A percentile compares a stretch with the other conserved stretches of the same genome.
Conservation (phyloP, 2,329 filamentous ascomycete species). For the Periglandula ipomoeae region DNA sequence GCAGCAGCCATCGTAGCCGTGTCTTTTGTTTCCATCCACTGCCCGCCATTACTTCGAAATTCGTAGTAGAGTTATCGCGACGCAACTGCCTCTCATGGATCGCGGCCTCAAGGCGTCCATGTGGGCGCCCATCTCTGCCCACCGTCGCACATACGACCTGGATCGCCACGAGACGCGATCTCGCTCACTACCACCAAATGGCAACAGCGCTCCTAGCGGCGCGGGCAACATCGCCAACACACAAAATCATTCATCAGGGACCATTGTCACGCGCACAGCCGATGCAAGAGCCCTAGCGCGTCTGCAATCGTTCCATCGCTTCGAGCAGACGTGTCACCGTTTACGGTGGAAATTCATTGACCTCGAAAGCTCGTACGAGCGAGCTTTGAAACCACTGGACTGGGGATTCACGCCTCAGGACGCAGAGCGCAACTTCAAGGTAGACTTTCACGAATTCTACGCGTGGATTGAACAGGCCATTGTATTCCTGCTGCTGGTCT, state of each 20-base stretch:
- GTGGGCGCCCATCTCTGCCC: conserved; percentile 5
- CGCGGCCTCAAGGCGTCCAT: conserved; percentile 8
- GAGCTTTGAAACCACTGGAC: conserved; percentile 32
- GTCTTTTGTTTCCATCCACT: neutral
- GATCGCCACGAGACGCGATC: neutral
- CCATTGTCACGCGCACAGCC: neutral
- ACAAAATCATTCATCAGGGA: neutral
- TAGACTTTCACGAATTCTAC: conserved; percentile 73
- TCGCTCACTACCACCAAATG: conserved; percentile 7
- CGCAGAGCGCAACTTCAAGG: conserved; percentile 63
- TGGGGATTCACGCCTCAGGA: conserved; percentile 29
- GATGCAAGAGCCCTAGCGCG: neutral
- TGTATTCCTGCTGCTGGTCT: conserved; percentile 56
- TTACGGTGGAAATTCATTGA: conserved; percentile 56
- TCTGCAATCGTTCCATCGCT: conserved; percentile 41
- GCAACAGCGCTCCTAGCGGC: too few relatives aligned
- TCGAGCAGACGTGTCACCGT: conserved; percentile 50
- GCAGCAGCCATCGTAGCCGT: neutral
- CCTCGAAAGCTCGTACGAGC: conserved; percentile 46
- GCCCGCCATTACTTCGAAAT: neutral
- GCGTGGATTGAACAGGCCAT: conserved; percentile 62
- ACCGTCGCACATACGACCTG: neutral
- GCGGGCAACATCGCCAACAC: neutral
- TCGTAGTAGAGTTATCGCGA: neutral
- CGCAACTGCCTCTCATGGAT: neutral